These are phyloP conservation scores for Fusarium tanahbumbuense DNA, from an alignment of 2,329 filamentous ascomycete species.

Conservation along the genomic window DNA sequence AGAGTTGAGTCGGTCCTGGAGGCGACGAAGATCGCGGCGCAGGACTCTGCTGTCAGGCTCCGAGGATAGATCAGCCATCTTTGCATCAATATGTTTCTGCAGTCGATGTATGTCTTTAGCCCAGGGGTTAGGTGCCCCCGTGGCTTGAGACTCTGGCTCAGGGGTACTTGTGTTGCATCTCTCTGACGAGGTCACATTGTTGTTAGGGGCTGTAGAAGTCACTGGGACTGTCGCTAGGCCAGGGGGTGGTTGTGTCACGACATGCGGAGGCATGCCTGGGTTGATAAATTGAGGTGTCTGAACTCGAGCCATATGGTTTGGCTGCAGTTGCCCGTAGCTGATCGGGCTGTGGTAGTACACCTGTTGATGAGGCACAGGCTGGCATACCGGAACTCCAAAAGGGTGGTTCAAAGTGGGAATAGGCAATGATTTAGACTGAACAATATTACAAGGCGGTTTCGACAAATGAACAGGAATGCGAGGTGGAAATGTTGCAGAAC, in stretches of 20 bases:
- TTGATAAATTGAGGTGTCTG: slow-evolving; percentile 26
- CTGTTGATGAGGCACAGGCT: slow-evolving; percentile 34
- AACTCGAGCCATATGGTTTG: slow-evolving; percentile 15
- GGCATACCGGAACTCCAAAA: slow-evolving; percentile 25
- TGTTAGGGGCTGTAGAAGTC: background rate
- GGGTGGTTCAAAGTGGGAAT: slow-evolving; percentile 25
- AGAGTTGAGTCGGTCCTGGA: slow-evolving; percentile 48
- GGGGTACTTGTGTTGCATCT: background rate
- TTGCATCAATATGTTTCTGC: slow-evolving; percentile 46
- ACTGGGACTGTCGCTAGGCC: background rate
- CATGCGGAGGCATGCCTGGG: background rate
- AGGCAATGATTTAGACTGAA: slow-evolving; percentile 22
- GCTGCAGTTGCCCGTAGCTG: slow-evolving; percentile 28
- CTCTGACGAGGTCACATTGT: background rate
- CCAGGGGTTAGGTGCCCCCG: slow-evolving; percentile 12
- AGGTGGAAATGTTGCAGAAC: slow-evolving; percentile 36
- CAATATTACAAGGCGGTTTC: slow-evolving; percentile 31
- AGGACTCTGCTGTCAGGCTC: slow-evolving; percentile 40
- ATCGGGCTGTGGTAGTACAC: slow-evolving; percentile 40
- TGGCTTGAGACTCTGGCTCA: background rate
- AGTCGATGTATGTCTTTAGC: slow-evolving; percentile 43
- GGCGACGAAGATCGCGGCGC: slow-evolving; percentile 40
- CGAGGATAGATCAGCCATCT: slow-evolving; percentile 41
- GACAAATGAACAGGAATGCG: slow-evolving; percentile 31
- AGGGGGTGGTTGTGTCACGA: slow-evolving; percentile 2